These are phyloP conservation scores for Gleditsia sinensis DNA, from an alignment of 306 rosid genomes.

Conservation along the genomic window DNA sequence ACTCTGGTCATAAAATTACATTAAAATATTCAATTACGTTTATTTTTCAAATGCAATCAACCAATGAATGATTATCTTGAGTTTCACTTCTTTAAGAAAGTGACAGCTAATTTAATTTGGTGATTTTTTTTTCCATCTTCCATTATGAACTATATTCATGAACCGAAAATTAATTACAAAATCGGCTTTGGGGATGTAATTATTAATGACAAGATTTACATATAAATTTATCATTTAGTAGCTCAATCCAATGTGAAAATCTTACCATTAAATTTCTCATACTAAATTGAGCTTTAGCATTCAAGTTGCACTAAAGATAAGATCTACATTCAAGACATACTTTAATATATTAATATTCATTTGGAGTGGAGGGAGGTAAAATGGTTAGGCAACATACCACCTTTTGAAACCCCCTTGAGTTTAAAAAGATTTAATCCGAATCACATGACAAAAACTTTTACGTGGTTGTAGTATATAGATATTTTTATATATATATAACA, in stretches of 20 bases:
- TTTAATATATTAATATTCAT: not conserved
- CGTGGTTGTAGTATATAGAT: too few species aligned
- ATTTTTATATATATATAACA: too few species aligned
- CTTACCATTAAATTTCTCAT: too few species aligned
- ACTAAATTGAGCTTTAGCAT: not conserved
- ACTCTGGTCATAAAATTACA: slow-evolving; percentile 28
- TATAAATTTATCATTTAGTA: not conserved
- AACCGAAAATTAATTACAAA: not conserved
- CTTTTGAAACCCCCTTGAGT: not conserved
- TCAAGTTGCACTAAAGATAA: not conserved
- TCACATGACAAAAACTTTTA: too few species aligned
- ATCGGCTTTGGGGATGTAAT: not conserved
- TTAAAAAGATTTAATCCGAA: not conserved
- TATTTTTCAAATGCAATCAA: slow-evolving; percentile 29
- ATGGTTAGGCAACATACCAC: not conserved
- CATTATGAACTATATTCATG: not conserved
- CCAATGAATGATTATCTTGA: slow-evolving; percentile 20
- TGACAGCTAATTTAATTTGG: slow-evolving; percentile 42
- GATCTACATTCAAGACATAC: not conserved
- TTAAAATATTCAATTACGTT: slow-evolving; percentile 36
- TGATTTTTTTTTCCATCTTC: not conserved
- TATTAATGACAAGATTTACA: not conserved
- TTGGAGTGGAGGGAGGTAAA: not conserved
- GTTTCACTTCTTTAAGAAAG: slow-evolving; percentile 31
- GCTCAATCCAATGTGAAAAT: not conserved